Evolutionary conservation across 768 basidiomycete genomes (phyloP), one percentile per base, ranked within the genome.

Genomic region (Termitomyces sp.): DNA sequence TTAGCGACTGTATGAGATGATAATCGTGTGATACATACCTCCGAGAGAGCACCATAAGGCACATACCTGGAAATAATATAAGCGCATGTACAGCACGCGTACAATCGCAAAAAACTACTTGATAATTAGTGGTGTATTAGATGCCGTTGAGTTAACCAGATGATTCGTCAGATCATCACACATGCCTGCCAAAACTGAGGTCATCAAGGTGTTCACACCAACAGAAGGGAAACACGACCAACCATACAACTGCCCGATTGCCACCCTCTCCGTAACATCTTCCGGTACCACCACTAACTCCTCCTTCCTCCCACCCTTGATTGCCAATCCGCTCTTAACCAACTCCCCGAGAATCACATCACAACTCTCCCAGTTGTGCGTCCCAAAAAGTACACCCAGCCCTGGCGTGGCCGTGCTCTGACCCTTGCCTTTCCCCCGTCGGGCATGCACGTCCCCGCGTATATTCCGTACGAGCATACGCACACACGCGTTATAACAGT

Each of bases 181-280:
- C 92, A 97, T 95, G 5, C 93, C 91, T 93, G 52, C 23, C 21
- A 28, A 47, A 57, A 23, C 34, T 51, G 52, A 37, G 27, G 11
- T 42, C 19, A 19, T 8, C 17, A 21, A 45, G 3, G 30, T 19
- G 19, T 8, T n/a, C 19, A 19, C 46, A 28, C 19, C 41, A 21
- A 19, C 11, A 52, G 9, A 28, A 70, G 79, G 44, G 42, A 27
- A 30, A 39, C 23, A 3, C 17, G 5, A 59, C 66, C 7, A 53
- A 91, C 93, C 94, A 60, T 88, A 94, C 23, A 98, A 70, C 68
- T 97, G 94, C 4, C 83, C 92, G 58, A 96, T 76, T 17, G 82
- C 76, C 10, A 95, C 70, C 59, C 88, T 73, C 62, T 90, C 86
- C 9, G 80, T 75, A 2, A 86, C 84, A 10, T 78, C 78, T 2